phyloP scores from a whole-genome alignment of 2,329 filamentous ascomycete species.

The Sphaerulina musiva region DNA sequence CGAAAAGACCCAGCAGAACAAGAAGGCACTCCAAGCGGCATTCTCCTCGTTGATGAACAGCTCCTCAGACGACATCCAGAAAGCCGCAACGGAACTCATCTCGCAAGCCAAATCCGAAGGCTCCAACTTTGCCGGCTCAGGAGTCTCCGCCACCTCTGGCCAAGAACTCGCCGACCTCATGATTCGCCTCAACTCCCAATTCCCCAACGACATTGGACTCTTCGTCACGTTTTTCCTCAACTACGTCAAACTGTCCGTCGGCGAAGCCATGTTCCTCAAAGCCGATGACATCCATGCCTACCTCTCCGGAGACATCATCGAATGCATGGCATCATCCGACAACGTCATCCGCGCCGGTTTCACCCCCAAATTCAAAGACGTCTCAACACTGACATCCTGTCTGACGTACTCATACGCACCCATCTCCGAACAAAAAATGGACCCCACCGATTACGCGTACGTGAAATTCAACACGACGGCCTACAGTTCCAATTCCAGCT shows the following conservation, averaged over 20 bases:
- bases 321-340: conserved; percentile 99
- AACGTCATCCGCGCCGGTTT: conserved; percentile 96
- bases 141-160: conserved; percentile 61
- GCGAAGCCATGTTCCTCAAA: conserved; percentile 91
- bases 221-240: conserved; percentile 98
- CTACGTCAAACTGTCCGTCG: conserved; percentile 77
- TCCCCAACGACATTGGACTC: conserved; percentile 82
- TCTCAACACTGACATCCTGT: conserved; percentile 79
- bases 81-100: conserved; percentile 63
- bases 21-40: conserved; percentile 65
- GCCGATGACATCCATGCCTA: conserved; percentile 98
- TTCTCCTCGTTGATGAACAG: conserved; percentile 80
- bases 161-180: conserved; percentile 71
- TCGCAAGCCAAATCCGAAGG: conserved; percentile 62
- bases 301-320: conserved; percentile 86
- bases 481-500: conserved; percentile 69
- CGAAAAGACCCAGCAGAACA: conserved; percentile 53
- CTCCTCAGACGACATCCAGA: conserved; percentile 57
- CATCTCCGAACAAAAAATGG: conserved; percentile 91
- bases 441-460: conserved; percentile 77
- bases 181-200: conserved; percentile 69
- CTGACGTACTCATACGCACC: conserved; percentile 93
- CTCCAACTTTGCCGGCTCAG: conserved; percentile 66
- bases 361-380: conserved; percentile 98
- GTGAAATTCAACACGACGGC: conserved; percentile 71